These are phyloP conservation scores for Fusarium poae DNA, from an alignment of 2,329 filamentous ascomycete genomes.

Conservation along the genomic window DNA sequence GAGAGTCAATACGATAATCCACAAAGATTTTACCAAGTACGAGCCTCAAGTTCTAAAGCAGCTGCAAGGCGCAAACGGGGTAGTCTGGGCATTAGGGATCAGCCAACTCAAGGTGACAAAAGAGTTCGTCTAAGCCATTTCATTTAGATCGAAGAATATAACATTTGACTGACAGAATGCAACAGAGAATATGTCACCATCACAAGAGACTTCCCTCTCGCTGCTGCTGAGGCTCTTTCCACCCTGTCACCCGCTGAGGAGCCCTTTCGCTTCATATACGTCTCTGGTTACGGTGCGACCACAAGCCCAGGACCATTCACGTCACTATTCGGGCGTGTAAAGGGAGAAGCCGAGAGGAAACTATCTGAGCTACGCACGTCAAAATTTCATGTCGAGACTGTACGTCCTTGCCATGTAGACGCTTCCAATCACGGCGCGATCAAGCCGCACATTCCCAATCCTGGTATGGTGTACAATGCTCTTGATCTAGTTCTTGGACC, in stretches of 20 bases:
- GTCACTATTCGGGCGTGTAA: conserved; percentile 27
- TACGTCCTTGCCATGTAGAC: conserved; percentile 35
- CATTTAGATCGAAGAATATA: background rate
- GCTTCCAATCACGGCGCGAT: conserved; percentile 29
- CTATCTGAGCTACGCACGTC: conserved; percentile 24
- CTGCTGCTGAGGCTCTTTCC: conserved; percentile 31
- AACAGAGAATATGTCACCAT: conserved; percentile 35
- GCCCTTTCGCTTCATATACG: conserved; percentile 37
- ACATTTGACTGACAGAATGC: background rate
- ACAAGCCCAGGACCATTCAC: conserved; percentile 24
- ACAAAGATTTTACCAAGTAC: conserved; percentile 29
- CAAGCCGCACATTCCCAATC: conserved; percentile 25
- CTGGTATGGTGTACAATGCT: conserved; percentile 7
- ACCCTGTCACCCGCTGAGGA: conserved; percentile 19
- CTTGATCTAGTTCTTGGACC: conserved; percentile 8
- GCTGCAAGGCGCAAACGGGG: conserved; percentile 32
- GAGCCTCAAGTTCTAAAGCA: conserved; percentile 23
- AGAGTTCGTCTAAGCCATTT: conserved; percentile 16
- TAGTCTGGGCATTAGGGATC: conserved; percentile 39
- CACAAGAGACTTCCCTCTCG: conserved; percentile 32
- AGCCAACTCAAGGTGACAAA: conserved; percentile 38
- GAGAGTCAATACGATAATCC: conserved; percentile 38
- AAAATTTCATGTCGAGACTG: conserved; percentile 24
- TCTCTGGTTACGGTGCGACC: conserved; percentile 27
- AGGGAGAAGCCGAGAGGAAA: conserved; percentile 32